Conservation (phyloP, 2,329 filamentous ascomycete species). For the Penicillium occitanis region DNA sequence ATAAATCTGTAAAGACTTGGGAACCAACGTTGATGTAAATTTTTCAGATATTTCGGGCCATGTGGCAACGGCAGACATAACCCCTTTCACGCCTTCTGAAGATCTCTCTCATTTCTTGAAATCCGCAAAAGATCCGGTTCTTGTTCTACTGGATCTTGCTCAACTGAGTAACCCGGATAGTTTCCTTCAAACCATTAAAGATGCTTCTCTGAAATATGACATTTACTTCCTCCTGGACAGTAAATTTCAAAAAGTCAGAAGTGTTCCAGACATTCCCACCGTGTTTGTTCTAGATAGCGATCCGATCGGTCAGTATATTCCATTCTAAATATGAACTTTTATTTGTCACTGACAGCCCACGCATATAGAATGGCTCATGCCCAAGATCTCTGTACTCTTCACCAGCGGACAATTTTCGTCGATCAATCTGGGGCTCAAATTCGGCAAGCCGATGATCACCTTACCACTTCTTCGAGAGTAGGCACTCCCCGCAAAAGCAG, state of each 20-base stretch:
- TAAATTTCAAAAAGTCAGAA: background rate
- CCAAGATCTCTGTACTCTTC: background rate
- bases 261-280: background rate
- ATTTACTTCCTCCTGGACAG: background rate
- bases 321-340: background rate
- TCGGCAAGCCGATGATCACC: background rate
- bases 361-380: background rate
- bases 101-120: background rate
- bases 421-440: background rate
- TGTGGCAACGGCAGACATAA: background rate
- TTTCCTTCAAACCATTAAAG: background rate
- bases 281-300: background rate
- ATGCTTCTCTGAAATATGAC: background rate
- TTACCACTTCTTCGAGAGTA: background rate
- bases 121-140: background rate
- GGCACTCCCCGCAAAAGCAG: background rate
- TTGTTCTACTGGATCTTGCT: no score
- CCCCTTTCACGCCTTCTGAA: background rate
- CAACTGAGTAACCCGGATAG: no score
- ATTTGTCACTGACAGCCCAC: background rate
- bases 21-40: no score
- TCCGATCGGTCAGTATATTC: background rate
- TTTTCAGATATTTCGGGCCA: background rate
- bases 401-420: background rate
- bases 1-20: no score